Evolutionary conservation across 2,329 filamentous ascomycete genomes (phyloP).

Genomic region (Fusarium coffeatum): DNA sequence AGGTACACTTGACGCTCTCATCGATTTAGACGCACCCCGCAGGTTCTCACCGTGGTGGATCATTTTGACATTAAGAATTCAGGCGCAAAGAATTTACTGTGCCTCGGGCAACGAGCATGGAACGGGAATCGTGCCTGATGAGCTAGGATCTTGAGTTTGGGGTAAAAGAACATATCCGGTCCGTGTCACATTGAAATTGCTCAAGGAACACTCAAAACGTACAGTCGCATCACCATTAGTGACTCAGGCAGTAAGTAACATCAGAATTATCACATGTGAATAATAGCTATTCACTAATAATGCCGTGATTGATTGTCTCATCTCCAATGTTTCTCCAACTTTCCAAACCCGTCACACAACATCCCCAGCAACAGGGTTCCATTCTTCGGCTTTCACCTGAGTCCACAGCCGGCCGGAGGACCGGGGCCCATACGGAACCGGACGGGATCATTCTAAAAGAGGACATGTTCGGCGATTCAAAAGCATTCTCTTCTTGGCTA

Average conservation of each 20-base stretch:
- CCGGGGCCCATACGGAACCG: constrained; percentile 29
- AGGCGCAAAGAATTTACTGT: constrained; percentile 5
- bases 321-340: constrained; percentile 34
- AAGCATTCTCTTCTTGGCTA: not conserved
- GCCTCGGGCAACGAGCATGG: constrained; percentile 19
- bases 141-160: constrained; percentile 9
- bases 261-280: not conserved
- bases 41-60: constrained; percentile 35
- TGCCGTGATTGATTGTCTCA: constrained; percentile 23
- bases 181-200: constrained; percentile 15
- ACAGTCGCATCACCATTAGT: not conserved
- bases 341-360: constrained; percentile 25
- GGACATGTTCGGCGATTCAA: constrained; percentile 34
- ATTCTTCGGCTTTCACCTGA: constrained; percentile 28
- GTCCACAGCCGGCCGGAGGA: constrained; percentile 37
- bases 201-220: too few species aligned
- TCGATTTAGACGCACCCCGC: constrained; percentile 39
- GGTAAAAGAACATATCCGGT: constrained; percentile 14
- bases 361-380: constrained; percentile 31
- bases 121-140: not conserved
- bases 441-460: constrained; percentile 31
- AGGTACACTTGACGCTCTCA: constrained; percentile 25
- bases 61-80: constrained; percentile 16
- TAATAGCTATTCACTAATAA: not conserved
- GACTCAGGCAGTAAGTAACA: not conserved